These are phyloP conservation scores for Williopsis jadinii DNA, from an alignment of 1,139 yeast genomes.

Conservation along the genomic window DNA sequence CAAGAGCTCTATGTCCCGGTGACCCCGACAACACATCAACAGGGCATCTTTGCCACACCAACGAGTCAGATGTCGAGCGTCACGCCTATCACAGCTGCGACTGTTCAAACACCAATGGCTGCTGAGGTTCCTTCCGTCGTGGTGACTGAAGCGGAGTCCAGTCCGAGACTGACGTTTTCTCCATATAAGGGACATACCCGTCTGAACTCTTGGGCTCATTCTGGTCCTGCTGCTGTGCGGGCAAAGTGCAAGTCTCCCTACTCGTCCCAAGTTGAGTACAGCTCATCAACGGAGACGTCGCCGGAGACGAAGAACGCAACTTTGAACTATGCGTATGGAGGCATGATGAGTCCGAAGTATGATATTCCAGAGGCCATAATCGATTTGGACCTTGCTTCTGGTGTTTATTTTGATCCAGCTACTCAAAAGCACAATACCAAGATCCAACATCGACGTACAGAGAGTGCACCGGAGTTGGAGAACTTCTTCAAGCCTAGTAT, in stretches of 20 bases:
- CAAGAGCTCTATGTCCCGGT: background rate
- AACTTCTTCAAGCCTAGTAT: constrained; percentile 20
- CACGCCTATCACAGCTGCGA: background rate
- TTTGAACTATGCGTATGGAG: constrained; percentile 6
- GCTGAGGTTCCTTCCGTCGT: background rate
- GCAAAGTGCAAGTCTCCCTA: background rate
- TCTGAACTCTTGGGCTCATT: constrained; percentile 20
- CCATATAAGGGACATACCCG: constrained; percentile 17
- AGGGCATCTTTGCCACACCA: background rate
- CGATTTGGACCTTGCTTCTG: constrained; percentile 53
- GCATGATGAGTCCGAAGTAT: constrained; percentile 7
- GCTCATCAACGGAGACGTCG: constrained; percentile 20
- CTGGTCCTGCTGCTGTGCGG: constrained; percentile 2
- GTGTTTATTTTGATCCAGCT: constrained; percentile 25
- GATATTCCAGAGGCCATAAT: constrained; percentile 57
- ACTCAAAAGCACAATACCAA: constrained; percentile 7
- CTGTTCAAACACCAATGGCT: background rate
- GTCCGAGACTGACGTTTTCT: constrained; percentile 8
- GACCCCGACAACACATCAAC: background rate
- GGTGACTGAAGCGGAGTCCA: background rate
- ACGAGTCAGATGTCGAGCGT: background rate
- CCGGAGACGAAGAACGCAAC: constrained; percentile 19
- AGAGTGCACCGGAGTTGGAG: constrained; percentile 41
- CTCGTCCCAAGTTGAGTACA: constrained; percentile 7
- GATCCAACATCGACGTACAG: constrained; percentile 35